Base-by-base conservation (phyloP, 345 rosid species). In the Litchi chinensis region DNA sequence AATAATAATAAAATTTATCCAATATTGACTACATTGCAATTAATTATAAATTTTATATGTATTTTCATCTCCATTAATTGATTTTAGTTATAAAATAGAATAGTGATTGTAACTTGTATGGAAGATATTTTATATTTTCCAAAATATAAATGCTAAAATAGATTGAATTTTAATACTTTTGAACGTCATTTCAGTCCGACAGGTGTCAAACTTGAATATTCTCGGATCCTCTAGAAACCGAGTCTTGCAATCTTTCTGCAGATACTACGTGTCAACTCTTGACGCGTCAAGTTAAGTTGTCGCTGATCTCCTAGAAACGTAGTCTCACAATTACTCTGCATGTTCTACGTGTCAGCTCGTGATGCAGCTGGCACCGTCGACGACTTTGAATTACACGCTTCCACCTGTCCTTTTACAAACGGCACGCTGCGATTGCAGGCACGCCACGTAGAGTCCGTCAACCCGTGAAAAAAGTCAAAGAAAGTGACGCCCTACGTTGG, bases 391-490 rank as follows among this genome's bases (percentile, higher is more conserved):
- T 43, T 22, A 21, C 32, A 70, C 50, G 71, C 24, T 5, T 13
- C 87, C 82, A 75, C 64, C 54, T 66, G 65, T 76, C 57, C 11
- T 12, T 57, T 22, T 3, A 7, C 10, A 12, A 65, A 21, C 1
- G 10, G 8, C n/a, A 1, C 11, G 18, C 0, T 46, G 19, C 13
- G 19, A 10, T 48, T 24, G 19, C 22, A 59, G 77, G 73, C 59
- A 76, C 21, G 78, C 75, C 79, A 78, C 79, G 74, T 76, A 24
- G 48, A 46, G 8, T 3, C 28, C 37, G 70, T 77, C 82, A 76
- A 74, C 26, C 10, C 12, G 0, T 0, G 24, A 0, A 4, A 39
- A 77, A 32, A 66, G 77, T 79, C 83, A 74, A 77, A 70, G 41
- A 79, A 59, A 65, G 19, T 1, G 46, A 80, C 65, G 69, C 59